Conservation (phyloP, 2,329 filamentous ascomycete species). For the Herpomyces periplanetae region DNA sequence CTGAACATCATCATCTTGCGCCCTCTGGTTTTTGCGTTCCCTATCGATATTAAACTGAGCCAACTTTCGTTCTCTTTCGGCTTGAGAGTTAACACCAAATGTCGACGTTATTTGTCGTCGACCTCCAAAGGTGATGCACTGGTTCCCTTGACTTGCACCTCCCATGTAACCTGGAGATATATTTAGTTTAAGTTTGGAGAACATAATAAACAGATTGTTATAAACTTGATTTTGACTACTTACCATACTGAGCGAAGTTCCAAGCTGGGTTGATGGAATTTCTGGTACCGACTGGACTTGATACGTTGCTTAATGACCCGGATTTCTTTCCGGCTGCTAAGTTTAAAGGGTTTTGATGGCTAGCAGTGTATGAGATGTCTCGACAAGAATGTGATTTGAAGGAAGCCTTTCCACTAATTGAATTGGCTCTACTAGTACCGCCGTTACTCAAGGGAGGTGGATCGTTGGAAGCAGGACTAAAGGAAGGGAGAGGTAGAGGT, state of each 20-base stretch:
- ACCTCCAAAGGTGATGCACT: constrained; percentile 67
- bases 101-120: constrained; percentile 66
- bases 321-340: too few relatives aligned
- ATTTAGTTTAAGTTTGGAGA: too few relatives aligned
- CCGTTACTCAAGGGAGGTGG: constrained; percentile 9
- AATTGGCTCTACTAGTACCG: constrained; percentile 13
- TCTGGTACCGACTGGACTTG: constrained; percentile 40
- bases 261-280: constrained; percentile 58
- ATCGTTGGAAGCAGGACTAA: constrained; percentile 23
- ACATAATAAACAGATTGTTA: too few relatives aligned
- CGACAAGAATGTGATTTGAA: too few relatives aligned
- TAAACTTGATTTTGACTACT: background rate
- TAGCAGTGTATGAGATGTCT: too few relatives aligned
- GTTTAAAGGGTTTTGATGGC: too few relatives aligned
- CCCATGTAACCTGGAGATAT: constrained; percentile 93
- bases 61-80: constrained; percentile 37
- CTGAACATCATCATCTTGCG: too few relatives aligned
- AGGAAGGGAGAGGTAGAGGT: constrained; percentile 12
- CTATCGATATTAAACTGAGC: too few relatives aligned
- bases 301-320: too few relatives aligned
- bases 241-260: constrained; percentile 85
- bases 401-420: constrained; percentile 15
- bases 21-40: too few relatives aligned
- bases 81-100: constrained; percentile 36
- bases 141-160: constrained; percentile 72